These are phyloP conservation scores for Hansfordia pulvinata DNA, from an alignment of 2,329 filamentous ascomycete species.

Conservation along the genomic window DNA sequence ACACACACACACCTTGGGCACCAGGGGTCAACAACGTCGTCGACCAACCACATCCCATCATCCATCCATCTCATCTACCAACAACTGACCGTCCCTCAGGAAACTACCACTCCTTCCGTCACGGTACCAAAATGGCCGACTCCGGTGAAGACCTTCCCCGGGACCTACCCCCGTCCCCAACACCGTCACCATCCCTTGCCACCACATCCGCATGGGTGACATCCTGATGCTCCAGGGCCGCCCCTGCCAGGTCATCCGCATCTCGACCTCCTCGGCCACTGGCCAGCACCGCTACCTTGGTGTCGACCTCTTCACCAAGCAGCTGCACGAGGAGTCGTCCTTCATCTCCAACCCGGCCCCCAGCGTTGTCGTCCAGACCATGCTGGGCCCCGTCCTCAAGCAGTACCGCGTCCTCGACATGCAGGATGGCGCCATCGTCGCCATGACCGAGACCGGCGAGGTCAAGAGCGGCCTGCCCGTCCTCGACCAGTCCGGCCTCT, in stretches of 20 bases:
- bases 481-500: constrained; percentile 88
- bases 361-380: constrained; percentile 96
- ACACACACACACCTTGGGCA: too few relatives aligned
- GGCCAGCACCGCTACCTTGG: constrained; percentile 99
- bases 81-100: constrained; percentile 22
- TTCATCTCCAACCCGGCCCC: constrained; percentile 96
- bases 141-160: constrained; percentile 33
- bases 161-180: constrained; percentile 40
- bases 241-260: constrained; percentile 99
- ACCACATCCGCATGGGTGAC: constrained; percentile 98
- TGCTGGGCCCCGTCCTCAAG: constrained; percentile 99
- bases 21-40: too few relatives aligned
- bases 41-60: too few relatives aligned
- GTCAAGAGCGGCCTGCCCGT: constrained; percentile 93
- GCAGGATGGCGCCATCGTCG: constrained; percentile 70
- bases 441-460: constrained; percentile 98
- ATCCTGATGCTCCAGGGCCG: constrained; percentile 98
- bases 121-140: constrained; percentile 43
- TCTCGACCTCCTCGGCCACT: constrained; percentile 94
- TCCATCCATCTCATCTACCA: constrained; percentile 6
- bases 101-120: constrained; percentile 45
- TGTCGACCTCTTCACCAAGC: constrained; percentile 99
- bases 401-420: constrained; percentile 99
- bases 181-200: constrained; percentile 96
- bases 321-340: constrained; percentile 96